Percentiles rank a stretch among this genome's conserved stretches.
Conservation (phyloP, 2,329 filamentous ascomycete species). For the Microdochium nivale region DNA sequence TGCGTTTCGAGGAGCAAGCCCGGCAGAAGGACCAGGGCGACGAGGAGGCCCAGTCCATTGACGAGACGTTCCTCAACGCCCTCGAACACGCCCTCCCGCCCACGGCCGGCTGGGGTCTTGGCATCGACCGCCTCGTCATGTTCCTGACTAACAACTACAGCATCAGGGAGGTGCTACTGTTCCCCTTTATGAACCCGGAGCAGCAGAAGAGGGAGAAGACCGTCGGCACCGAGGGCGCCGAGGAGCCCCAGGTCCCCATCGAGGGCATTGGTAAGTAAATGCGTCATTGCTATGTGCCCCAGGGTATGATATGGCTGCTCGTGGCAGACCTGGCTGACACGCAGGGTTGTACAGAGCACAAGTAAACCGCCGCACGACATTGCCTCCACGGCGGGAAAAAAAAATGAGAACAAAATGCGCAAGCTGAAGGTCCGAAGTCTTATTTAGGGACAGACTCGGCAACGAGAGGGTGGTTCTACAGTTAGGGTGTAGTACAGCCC, state of each 20-base stretch:
- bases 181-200: slow-evolving; percentile 82
- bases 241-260: slow-evolving; percentile 10
- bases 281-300: not conserved
- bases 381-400: not conserved
- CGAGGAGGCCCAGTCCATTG: slow-evolving; percentile 90
- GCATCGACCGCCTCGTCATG: slow-evolving; percentile 90
- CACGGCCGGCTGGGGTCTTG: slow-evolving; percentile 94
- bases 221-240: slow-evolving; percentile 4
- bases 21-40: slow-evolving; percentile 94
- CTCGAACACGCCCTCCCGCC: slow-evolving; percentile 89
- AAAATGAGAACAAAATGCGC: no score
- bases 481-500: no score
- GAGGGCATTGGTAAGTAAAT: slow-evolving; percentile 11
- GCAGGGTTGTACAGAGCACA: not conserved
- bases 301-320: no score
- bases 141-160: slow-evolving; percentile 93
- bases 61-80: slow-evolving; percentile 88
- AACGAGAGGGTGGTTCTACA: no score
- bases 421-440: no score
- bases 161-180: slow-evolving; percentile 92
- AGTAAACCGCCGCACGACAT: slow-evolving; percentile 1
- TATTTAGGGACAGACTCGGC: no score
- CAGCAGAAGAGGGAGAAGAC: slow-evolving; percentile 10
- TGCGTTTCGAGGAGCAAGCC: slow-evolving; percentile 91
- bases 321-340: no score